These are phyloP conservation scores for Populus trichocarpa DNA, from an alignment of 441 rosid species.

Conservation along the genomic window DNA sequence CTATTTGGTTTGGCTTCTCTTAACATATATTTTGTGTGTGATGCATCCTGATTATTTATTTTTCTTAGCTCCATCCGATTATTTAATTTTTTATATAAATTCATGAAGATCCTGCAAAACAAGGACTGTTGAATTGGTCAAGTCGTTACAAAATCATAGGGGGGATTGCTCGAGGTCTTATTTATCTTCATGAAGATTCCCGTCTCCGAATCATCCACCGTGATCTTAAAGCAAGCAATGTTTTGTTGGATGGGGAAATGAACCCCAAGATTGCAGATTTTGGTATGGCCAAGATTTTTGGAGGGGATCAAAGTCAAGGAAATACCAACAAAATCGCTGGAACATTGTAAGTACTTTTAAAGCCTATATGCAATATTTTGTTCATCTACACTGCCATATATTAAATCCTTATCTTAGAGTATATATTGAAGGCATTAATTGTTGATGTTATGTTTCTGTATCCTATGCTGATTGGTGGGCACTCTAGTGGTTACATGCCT, in stretches of 20 bases:
- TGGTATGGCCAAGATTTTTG: not conserved
- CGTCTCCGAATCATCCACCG: constrained; percentile 6
- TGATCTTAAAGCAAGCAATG: not conserved
- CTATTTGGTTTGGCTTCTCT: constrained; percentile 20
- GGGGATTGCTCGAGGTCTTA: constrained; percentile 26
- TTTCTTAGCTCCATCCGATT: too few species aligned
- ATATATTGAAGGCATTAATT: not conserved
- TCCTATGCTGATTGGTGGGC: too few species aligned
- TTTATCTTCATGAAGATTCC: constrained; percentile 19
- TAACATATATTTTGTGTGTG: not conserved
- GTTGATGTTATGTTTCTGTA: not conserved
- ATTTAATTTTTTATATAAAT: not conserved
- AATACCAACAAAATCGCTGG: constrained; percentile 11
- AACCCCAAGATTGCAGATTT: not conserved
- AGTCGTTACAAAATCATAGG: constrained; percentile 18
- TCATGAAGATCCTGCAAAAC: constrained; percentile 6
- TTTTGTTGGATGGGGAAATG: not conserved
- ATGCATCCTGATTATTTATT: too few species aligned
- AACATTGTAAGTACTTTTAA: constrained; percentile 18
- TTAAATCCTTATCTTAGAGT: too few species aligned
- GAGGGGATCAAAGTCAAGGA: not conserved
- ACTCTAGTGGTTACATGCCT: constrained; percentile 20
- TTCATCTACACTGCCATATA: too few species aligned
- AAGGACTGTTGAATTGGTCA: constrained; percentile 14
- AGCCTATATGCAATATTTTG: too few species aligned